phyloP scores from a whole-genome alignment of 768 basidiomycete genomes.

The Scleroderma bovista region DNA sequence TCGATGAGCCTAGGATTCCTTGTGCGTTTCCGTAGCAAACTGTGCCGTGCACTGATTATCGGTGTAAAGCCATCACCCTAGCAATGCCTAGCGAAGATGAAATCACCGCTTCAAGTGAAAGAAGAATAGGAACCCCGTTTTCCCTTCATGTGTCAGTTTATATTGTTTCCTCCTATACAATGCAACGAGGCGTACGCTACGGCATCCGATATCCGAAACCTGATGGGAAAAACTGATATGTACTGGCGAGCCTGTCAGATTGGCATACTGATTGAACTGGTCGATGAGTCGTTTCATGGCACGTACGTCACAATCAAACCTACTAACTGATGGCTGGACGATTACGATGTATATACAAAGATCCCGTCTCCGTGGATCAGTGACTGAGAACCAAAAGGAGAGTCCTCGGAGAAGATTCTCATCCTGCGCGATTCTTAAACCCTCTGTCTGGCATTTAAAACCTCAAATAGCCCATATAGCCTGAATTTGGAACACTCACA shows the following conservation, averaged over 20 bases:
- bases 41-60: slow-evolving; percentile 12
- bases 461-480: too few relatives aligned
- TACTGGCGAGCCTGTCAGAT: not conserved
- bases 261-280: too few relatives aligned
- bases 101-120: slow-evolving; percentile 5
- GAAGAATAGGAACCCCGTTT: not conserved
- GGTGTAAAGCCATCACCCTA: slow-evolving; percentile 20
- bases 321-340: not conserved
- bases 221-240: not conserved
- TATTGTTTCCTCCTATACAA: slow-evolving; percentile 4
- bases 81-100: slow-evolving; percentile 12
- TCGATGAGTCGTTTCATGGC: too few relatives aligned
- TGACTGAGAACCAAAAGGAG: not conserved
- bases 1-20: too few relatives aligned
- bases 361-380: not conserved
- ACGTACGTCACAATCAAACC: too few relatives aligned
- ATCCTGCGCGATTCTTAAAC: too few relatives aligned
- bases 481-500: too few relatives aligned
- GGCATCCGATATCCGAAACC: slow-evolving; percentile 7
- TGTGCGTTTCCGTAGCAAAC: not conserved
- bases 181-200: slow-evolving; percentile 5
- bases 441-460: too few relatives aligned
- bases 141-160: slow-evolving; percentile 1
- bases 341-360: not conserved
- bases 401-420: too few relatives aligned